phyloP scores from a whole-genome alignment of 768 basidiomycete species.

The Glaciozyma martinii region DNA sequence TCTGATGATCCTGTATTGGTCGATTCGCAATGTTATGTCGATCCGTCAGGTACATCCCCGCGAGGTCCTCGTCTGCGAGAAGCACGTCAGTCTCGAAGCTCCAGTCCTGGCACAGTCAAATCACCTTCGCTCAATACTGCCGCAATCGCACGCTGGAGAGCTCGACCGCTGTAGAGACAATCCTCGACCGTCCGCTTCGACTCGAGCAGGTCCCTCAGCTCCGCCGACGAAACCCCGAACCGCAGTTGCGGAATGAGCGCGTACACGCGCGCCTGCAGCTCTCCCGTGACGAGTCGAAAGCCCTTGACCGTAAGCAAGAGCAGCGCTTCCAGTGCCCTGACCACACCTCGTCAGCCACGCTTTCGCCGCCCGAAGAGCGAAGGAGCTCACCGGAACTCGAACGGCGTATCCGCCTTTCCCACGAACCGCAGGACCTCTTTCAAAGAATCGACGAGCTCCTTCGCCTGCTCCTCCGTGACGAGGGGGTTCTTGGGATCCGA shows the following conservation, averaged over 20 bases:
- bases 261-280: constrained; percentile 25
- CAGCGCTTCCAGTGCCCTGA: constrained; percentile 21
- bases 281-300: constrained; percentile 5
- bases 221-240: constrained; percentile 21
- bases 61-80: constrained; percentile 24
- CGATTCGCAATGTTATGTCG: constrained; percentile 5
- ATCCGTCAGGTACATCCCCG: constrained; percentile 12
- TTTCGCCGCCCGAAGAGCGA: neutral
- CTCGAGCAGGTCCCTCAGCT: constrained; percentile 24
- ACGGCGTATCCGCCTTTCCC: constrained; percentile 1
- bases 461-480: constrained; percentile 5
- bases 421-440: constrained; percentile 16
- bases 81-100: neutral
- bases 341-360: no score
- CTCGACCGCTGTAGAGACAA: constrained; percentile 11
- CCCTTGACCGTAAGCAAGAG: constrained; percentile 22
- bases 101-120: neutral
- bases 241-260: constrained; percentile 11
- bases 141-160: constrained; percentile 18
- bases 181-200: constrained; percentile 26
- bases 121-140: constrained; percentile 17
- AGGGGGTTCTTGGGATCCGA: constrained; percentile 22
- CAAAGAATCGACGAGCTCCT: constrained; percentile 8
- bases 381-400: constrained; percentile 16
- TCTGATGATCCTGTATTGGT: constrained; percentile 7